Base-by-base conservation (phyloP, 306 rosid genomes). In the Fagus sylvatica region DNA sequence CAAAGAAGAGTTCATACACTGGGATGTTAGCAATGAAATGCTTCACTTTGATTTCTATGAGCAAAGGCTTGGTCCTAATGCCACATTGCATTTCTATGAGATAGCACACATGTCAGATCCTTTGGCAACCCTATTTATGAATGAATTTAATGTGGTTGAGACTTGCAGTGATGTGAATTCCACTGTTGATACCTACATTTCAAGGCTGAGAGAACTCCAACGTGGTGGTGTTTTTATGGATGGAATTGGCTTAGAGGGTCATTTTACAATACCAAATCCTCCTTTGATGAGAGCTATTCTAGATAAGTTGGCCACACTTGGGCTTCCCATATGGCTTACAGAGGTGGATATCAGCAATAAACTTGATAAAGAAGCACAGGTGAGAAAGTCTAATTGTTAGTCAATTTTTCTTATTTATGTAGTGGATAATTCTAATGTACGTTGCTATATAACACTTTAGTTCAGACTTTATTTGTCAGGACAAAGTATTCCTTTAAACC, bases 21-120 rank as follows among this genome's bases (percentile, higher is more conserved):
- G 97, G 98, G 98, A 95, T 81, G 90, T 95, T 10, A 95, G 93
- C 89, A 92, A 95, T 57, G 98, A 95, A 82, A 91, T 92, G 98
- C 98, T 92, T 76, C 98, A 94, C 78, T 94, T 90, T 49, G 93
- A 94, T 81, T 94, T 94, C 89, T 94, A 94, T 41, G 98, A 92
- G 81, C 64, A 91, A 68, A 66, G 81, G 46, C 97, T 95, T 41
- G 95, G 97, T 40, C 86, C 86, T 28, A 62, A 89, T 65, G 97
- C 98, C 71, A 79, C 97, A 1, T 72, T 87, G 56, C 83, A 85
- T 59, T 88, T 95, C 78, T 92, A 85, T 55, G 73, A 90, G 83
- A 85, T 89, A 7, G 95, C 95, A 65, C 98, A 89, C 76, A 49
- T 78, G 54, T 85, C 85, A 2, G 98, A 95, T 56, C 98, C 98